A percentile compares a stretch with the other conserved stretches of the same genome.
Evolutionary conservation across 23 red algal genomes (phyloP).

Genomic region (Gracilaria domingensis): DNA sequence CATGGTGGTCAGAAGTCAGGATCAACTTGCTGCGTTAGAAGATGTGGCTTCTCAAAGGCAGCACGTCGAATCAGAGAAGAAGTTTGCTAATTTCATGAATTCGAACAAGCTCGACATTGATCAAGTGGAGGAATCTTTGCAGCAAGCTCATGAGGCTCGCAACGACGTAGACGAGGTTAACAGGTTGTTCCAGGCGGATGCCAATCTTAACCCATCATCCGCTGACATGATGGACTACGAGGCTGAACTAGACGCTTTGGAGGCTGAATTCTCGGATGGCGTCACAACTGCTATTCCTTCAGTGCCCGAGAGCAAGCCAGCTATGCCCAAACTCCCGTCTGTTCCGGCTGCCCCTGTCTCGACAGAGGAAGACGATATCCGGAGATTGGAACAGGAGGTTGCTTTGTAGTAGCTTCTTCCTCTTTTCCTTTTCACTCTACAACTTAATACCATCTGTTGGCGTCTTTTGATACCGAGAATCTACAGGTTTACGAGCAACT

Average conservation of each 20-base stretch:
- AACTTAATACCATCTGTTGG: not conserved
- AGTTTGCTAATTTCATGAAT: constrained; percentile 31
- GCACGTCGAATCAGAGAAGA: constrained; percentile 28
- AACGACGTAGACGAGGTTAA: constrained; percentile 25
- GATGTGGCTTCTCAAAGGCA: constrained; percentile 41
- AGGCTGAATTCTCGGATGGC: constrained; percentile 47
- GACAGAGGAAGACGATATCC: constrained; percentile 61
- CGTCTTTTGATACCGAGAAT: constrained; percentile 9
- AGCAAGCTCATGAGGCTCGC: constrained; percentile 23
- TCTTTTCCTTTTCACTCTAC: not conserved
- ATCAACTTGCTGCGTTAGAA: constrained; percentile 50
- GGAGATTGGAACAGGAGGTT: constrained; percentile 48
- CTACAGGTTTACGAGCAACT: not conserved
- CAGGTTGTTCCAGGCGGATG: constrained; percentile 30
- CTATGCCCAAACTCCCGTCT: constrained; percentile 9
- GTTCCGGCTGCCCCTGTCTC: not conserved
- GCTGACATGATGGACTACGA: constrained; percentile 37
- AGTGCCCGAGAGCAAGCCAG: constrained; percentile 20
- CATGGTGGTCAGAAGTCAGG: constrained; percentile 25
- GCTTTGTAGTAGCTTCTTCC: constrained; percentile 17
- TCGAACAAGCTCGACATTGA: constrained; percentile 29
- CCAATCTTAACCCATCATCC: constrained; percentile 29
- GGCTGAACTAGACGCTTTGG: constrained; percentile 35
- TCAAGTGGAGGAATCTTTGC: constrained; percentile 47
- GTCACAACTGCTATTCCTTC: constrained; percentile 26